phyloP scores from a whole-genome alignment of 441 rosid species.

The Erodium texanum region DNA sequence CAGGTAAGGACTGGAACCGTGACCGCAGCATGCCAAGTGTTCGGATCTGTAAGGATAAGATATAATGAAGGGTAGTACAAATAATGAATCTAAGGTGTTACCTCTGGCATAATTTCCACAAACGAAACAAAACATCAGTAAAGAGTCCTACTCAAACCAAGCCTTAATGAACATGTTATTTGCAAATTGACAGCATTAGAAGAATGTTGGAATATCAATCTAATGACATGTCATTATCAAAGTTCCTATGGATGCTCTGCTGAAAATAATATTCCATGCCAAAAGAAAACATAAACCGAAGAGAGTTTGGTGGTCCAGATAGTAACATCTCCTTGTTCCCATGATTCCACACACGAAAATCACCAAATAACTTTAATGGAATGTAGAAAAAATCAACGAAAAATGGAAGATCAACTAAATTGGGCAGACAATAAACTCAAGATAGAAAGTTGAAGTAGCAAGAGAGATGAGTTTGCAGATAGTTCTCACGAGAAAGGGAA shows the following conservation, averaged over 20 bases:
- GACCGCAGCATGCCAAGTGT: slow-evolving; percentile 97
- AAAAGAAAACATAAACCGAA: background rate
- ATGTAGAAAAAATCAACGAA: slow-evolving; percentile 5
- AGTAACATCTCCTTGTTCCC: background rate
- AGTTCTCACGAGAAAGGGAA: slow-evolving; percentile 8
- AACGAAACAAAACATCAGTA: background rate
- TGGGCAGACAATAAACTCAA: background rate
- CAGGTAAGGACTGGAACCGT: slow-evolving; percentile 93
- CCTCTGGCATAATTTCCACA: background rate
- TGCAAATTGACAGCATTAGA: background rate
- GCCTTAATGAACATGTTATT: background rate
- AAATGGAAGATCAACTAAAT: background rate
- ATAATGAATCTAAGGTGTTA: slow-evolving; percentile 2
- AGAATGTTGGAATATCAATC: background rate
- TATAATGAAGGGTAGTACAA: background rate
- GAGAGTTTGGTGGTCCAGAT: background rate
- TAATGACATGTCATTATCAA: background rate
- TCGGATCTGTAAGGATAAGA: slow-evolving; percentile 47
- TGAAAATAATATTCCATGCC: background rate
- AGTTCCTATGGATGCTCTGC: background rate
- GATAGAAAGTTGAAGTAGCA: background rate
- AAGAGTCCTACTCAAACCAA: background rate
- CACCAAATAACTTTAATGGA: background rate
- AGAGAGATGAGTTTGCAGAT: background rate
- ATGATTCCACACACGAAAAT: background rate